These are phyloP conservation scores for Penicillium hesseltinei DNA, from an alignment of 2,329 filamentous ascomycete genomes.

Conservation along the genomic window DNA sequence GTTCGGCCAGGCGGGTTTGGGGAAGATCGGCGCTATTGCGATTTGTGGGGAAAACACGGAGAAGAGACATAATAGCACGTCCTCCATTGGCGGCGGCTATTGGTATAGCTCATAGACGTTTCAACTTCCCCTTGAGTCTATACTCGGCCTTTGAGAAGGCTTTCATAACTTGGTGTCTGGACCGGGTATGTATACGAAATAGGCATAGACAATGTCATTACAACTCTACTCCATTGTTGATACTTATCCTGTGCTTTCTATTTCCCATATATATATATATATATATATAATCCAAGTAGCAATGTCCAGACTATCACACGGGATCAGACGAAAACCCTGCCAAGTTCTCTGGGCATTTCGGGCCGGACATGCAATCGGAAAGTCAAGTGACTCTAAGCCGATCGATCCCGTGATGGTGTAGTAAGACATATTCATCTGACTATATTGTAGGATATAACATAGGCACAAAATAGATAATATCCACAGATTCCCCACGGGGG, in stretches of 20 bases:
- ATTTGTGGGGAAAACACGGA: slow-evolving; percentile 4
- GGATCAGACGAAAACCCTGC: neutral
- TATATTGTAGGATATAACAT: too few relatives aligned
- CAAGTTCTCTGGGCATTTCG: neutral
- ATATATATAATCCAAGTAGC: neutral
- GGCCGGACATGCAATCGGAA: neutral
- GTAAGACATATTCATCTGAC: neutral
- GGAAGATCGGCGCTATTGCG: slow-evolving; percentile 3
- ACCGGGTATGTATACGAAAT: neutral
- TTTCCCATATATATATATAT: too few relatives aligned
- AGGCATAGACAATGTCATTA: neutral
- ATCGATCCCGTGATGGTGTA: neutral
- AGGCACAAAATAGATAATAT: neutral
- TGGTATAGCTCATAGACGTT: neutral
- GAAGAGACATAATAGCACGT: neutral
- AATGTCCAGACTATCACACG: neutral
- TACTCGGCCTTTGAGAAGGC: neutral
- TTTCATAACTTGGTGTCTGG: neutral
- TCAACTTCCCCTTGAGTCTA: neutral
- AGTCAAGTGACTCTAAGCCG: neutral
- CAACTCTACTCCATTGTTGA: neutral
- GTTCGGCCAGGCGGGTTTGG: neutral
- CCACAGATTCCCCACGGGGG: neutral
- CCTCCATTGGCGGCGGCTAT: neutral
- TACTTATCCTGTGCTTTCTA: neutral